Evolutionary conservation across 2,329 filamentous ascomycete genomes (phyloP).

Genomic region (Colletotrichum abscissum): DNA sequence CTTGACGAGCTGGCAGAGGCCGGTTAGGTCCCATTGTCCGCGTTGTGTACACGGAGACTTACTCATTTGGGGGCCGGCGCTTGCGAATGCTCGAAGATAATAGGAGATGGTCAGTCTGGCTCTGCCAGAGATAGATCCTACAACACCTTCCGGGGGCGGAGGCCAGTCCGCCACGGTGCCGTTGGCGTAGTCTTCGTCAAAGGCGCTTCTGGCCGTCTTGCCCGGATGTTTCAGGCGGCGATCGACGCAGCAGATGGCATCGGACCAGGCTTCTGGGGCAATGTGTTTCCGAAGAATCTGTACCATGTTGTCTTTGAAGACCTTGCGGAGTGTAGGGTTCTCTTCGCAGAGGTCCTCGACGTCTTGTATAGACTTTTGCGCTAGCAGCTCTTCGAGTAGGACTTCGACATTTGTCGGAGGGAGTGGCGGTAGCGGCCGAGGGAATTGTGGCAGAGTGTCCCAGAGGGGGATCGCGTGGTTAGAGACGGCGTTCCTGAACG

Average conservation of each 20-base stretch:
- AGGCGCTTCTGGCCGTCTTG: not conserved
- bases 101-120: not conserved
- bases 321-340: not conserved
- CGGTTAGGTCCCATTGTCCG: slow-evolving; percentile 12
- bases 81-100: not conserved
- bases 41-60: not conserved
- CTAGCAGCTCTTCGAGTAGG: not conserved
- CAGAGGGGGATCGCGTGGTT: too few relatives aligned
- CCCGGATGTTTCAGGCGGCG: slow-evolving; percentile 2
- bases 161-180: not conserved
- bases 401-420: not conserved
- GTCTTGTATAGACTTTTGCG: not conserved
- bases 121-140: not conserved
- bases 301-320: not conserved
- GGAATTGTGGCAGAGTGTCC: not conserved
- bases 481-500: not conserved
- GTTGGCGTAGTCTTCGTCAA: slow-evolving; percentile 2
- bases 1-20: not conserved
- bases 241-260: slow-evolving; percentile 22
- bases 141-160: not conserved
- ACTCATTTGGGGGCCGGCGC: not conserved
- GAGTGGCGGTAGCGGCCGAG: too few relatives aligned
- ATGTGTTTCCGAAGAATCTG: slow-evolving; percentile 5
- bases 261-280: slow-evolving; percentile 2
- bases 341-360: not conserved